phyloP scores from a whole-genome alignment of 2,329 filamentous ascomycete species.

The Colletotrichum lini region DNA sequence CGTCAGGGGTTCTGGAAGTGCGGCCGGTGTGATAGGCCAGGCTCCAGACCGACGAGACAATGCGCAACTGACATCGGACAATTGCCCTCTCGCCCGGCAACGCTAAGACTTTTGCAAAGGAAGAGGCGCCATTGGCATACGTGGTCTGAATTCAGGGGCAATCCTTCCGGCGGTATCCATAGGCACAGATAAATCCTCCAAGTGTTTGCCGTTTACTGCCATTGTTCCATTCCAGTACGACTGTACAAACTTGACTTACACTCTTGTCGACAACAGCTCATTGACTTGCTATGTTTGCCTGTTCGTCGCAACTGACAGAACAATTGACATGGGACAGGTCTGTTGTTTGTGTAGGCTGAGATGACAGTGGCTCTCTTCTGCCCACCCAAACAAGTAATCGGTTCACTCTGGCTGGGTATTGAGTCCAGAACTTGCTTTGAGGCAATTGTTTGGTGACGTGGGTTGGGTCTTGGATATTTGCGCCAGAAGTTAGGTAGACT shows the following conservation, averaged over 20 bases:
- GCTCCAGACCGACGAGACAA: not conserved
- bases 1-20: conserved; percentile 33
- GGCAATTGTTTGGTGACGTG: conserved; percentile 23
- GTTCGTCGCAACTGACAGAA: not conserved
- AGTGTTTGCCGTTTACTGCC: not conserved
- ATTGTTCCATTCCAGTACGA: not conserved
- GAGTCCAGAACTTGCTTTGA: conserved; percentile 12
- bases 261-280: too few species aligned
- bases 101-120: conserved; percentile 3
- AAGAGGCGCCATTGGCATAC: conserved; percentile 6
- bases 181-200: not conserved
- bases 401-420: conserved; percentile 14
- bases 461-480: not conserved
- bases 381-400: not conserved
- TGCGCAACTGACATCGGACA: conserved; percentile 15
- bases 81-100: conserved; percentile 13
- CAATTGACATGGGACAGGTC: too few species aligned
- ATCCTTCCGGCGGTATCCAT: not conserved
- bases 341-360: not conserved
- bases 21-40: conserved; percentile 24
- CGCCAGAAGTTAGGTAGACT: too few species aligned
- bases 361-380: not conserved
- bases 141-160: conserved; percentile 1
- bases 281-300: not conserved
- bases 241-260: not conserved